Evolutionary conservation across 2,329 filamentous ascomycete genomes (phyloP), one percentile per base, ranked within the genome.

Genomic region (Phaeosphaeriaceae sp.): DNA sequence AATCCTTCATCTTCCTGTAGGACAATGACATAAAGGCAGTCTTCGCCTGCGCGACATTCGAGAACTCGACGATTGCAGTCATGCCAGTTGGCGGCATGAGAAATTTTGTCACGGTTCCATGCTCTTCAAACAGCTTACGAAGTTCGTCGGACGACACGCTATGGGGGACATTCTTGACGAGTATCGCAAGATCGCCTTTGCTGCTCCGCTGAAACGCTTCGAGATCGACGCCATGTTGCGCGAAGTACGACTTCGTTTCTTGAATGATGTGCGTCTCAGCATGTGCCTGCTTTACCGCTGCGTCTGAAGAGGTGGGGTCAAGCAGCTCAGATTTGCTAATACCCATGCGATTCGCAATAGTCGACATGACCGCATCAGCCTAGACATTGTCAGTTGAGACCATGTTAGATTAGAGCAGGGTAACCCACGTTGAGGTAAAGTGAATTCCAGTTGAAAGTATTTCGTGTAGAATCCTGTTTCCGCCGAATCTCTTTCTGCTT

Each of bases 391-490:
- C 10, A 49, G 57, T 36, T 57, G 51, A 33, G 20, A 21, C 10
- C 9, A 17, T 17, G 3, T 17, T 13, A 48, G 15, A 6, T 24
- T n/a, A 31, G 4, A 15, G 15, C 24, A 3, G 33, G 27, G 33
- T 19, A 6, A 58, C 67, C 76, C 80, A 92, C 91, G 78, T 91
- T 97, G 91, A 99, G 96, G 78, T 95, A 99, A n/a, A 99, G 83
- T n/a, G 93, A 94, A 81, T 99, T 99, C 95, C 95, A 99, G 76
- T 94, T 97, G 80, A 98, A 98, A 1, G 86, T 88, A 49, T 86
- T 88, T 27, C 89, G 89, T 9, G 91, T 85, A 21, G 93, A 91
- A 69, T 94, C 90, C 50, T 89, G 85, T 79, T 91, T 96, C 71
- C 91, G 91, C 75, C 91, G 92, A 66, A 98, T 91, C 70, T 96